Evolutionary conservation across 768 basidiomycete genomes (phyloP).

Genomic region (Lepiota venenata): DNA sequence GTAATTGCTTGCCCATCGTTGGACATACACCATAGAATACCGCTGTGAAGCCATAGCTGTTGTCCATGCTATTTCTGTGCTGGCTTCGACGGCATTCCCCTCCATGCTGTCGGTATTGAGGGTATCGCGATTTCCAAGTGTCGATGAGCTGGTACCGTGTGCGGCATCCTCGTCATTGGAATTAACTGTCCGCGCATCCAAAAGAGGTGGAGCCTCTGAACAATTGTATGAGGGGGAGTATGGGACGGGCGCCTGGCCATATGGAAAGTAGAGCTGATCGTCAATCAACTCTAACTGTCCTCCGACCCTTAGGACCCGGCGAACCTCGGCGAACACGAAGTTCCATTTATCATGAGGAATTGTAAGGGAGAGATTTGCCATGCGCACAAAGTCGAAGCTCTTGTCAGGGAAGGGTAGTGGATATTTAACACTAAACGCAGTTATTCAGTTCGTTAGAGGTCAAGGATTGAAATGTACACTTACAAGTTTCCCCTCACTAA

Average conservation of each 20-base stretch:
- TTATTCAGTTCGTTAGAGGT: background rate
- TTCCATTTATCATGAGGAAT: slow-evolving; percentile 63
- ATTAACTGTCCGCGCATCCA: background rate
- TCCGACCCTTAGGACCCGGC: slow-evolving; percentile 55
- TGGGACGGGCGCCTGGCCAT: slow-evolving; percentile 25
- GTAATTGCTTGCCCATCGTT: slow-evolving; percentile 33
- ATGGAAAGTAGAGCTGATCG: slow-evolving; percentile 67
- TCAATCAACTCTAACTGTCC: slow-evolving; percentile 75
- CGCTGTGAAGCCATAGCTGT: slow-evolving; percentile 5
- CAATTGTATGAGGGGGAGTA: background rate
- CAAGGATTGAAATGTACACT: slow-evolving; percentile 24
- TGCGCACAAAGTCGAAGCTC: slow-evolving; percentile 69
- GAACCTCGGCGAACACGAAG: slow-evolving; percentile 52
- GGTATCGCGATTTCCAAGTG: background rate
- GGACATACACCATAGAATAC: slow-evolving; percentile 33
- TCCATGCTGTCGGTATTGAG: background rate
- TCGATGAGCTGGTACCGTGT: background rate
- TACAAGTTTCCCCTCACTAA: slow-evolving; percentile 70
- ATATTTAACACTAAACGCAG: slow-evolving; percentile 44
- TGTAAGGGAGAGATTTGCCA: slow-evolving; percentile 64
- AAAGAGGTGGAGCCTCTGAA: background rate
- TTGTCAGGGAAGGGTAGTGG: slow-evolving; percentile 59
- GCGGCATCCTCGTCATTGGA: background rate
- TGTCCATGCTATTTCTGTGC: background rate
- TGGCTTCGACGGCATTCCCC: background rate